A percentile compares a stretch with the other conserved stretches of the same genome.
Conservation (phyloP, 2,329 filamentous ascomycete species). For the Claviceps monticola region DNA sequence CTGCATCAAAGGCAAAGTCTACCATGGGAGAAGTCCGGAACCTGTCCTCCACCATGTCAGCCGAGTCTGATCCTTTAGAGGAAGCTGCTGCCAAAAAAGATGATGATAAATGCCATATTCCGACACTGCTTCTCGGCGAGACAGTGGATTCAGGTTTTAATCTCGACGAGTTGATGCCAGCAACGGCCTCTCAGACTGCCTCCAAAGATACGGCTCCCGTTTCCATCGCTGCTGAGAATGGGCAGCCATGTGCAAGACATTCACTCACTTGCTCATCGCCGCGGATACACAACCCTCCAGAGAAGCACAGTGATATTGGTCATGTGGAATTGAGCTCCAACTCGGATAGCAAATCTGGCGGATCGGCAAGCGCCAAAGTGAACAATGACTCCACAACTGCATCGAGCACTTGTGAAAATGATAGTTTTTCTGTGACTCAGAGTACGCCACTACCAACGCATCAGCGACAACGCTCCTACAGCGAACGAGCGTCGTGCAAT, state of each 20-base stretch:
- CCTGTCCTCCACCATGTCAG: conserved; percentile 2
- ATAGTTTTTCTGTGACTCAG: neutral
- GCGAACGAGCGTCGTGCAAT: conserved; percentile 1
- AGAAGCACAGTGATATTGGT: neutral
- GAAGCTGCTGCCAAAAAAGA: neutral
- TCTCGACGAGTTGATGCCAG: conserved; percentile 1
- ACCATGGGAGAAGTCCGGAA: conserved; percentile 6
- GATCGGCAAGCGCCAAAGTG: neutral
- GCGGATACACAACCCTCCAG: neutral
- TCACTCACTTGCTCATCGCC: neutral
- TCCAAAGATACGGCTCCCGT: neutral
- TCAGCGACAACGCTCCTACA: conserved; percentile 2
- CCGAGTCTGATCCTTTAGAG: neutral
- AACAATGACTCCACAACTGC: neutral
- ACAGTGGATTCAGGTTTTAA: conserved; percentile 4
- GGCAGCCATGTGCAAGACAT: neutral
- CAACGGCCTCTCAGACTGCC: neutral
- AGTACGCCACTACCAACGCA: neutral
- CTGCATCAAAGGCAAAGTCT: conserved; percentile 4
- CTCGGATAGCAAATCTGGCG: neutral
- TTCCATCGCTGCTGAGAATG: neutral
- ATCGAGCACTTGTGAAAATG: neutral
- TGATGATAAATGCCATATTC: conserved; percentile 3
- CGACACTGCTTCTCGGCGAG: conserved; percentile 6
- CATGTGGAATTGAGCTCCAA: neutral